Base-by-base conservation (phyloP, 129 eudicot species). In the Ambrosia artemisiifolia region DNA sequence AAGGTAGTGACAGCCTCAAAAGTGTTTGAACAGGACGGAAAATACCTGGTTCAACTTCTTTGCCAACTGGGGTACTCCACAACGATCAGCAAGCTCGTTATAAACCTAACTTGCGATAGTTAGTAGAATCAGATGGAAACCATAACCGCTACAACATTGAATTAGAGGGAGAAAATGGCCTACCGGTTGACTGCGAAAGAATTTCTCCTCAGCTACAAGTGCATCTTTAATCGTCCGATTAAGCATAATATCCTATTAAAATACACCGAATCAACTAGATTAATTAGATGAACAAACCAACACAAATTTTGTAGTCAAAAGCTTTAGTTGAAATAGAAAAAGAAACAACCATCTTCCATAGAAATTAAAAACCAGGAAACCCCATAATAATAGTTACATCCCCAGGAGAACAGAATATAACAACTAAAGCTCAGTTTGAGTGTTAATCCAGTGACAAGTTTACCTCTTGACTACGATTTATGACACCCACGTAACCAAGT, bases 401-500 rank as follows among this genome's bases (percentile, higher is more conserved):
- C 5, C 14, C 65, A 30, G 0, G 5, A 24, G 11, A 13, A 34
- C 38, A 48, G 6, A 36, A 35, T 3, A 42, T 11, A 66, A 13
- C 13, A 59, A 12, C 3, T 20, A 43, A 16, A 57, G 2, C 9
- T n/a, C 10, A 63, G 47, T 44, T 46, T 54, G 46, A 14, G 63
- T 40, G 11, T 42, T 60, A 14, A 43, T 50, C 30, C n/a, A 28
- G 10, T 11, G 16, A 24, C 30, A 59, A 65, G 42, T 4, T 38
- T 95, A 95, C 99, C 99, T 88, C 96, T 81, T 95, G 99, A 73
- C 99, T 86, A 69, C 99, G 97, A 86, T 95, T 95, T 63, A 95
- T 97, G 68, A 95, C 97, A 59, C 99, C 99, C n/a, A 95, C 79
- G 70, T 88, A 95, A 67, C 99, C 99, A 70, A 95, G 96, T 53